Base-by-base conservation (phyloP, 106 monocot species). In the Dendrobium catenatum region DNA sequence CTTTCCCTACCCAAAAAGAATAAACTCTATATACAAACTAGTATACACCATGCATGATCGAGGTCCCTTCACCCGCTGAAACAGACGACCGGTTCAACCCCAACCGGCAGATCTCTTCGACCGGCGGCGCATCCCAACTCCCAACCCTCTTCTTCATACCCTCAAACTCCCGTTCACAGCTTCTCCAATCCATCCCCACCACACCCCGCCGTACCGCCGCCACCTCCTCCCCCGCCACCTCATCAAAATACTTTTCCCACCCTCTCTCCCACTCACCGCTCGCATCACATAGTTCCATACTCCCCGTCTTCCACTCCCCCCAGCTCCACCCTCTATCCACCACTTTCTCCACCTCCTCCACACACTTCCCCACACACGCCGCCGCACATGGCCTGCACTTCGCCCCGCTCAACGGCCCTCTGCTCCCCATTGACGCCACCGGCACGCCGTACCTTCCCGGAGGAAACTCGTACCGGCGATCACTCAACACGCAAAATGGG, bases 331-430 rank as follows among this genome's bases (percentile, higher is more conserved):
- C 68, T 9, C 43, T 5, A 17, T 84, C 76, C 76, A 87, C 24
- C 1, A 19, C 9, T 9, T 2, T 9, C 43, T 49, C 82, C 3
- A 77, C 66, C 8, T 68, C 72, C 61, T 26, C 84, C 9, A 68
- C 83, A 79, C 96, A 93, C 42, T 40, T 29, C 19, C 86, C 93
- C 22, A 0, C 77, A 79, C 97, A 98, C 42, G 68, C 80, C 41
- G 89, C 49, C 41, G 15, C 47, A 83, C 97, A 94, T 48, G 94
- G 97, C 73, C 97, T 80, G 82, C 97, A 98, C 87, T 98, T 98
- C 42, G 88, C 91, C 1, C 97, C 97, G 79, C 91, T 98, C 48
- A 98, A 84, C 80, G 92, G 92, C 2, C 94, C 92, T 8, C 31
- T 59, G 80, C 97, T 98, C 18, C 68, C 84, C 76, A 98, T 80